A percentile compares a stretch with the other conserved stretches of the same genome.
These are phyloP conservation scores for Anacardium occidentale DNA, from an alignment of 345 rosid genomes.

Conservation along the genomic window DNA sequence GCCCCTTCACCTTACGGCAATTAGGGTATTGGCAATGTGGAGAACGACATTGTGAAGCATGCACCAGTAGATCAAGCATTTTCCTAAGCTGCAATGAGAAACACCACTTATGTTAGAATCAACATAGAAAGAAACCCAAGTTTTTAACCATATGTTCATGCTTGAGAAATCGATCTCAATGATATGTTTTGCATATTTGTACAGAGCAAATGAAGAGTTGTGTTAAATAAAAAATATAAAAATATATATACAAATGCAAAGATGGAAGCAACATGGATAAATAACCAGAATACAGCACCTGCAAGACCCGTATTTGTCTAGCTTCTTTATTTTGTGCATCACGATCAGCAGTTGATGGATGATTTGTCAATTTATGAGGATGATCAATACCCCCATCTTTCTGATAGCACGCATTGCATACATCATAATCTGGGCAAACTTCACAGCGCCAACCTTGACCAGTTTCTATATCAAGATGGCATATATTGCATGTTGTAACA, in stretches of 20 bases:
- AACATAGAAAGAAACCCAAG: not conserved
- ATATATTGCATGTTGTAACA: slow-evolving; percentile 84
- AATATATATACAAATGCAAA: not conserved
- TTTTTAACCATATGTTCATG: not conserved
- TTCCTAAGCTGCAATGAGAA: slow-evolving; percentile 75
- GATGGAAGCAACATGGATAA: not conserved
- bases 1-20: slow-evolving; percentile 95
- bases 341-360: slow-evolving; percentile 82
- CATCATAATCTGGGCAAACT: slow-evolving; percentile 93
- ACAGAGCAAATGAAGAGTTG: not conserved
- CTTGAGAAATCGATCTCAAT: slow-evolving; percentile 10
- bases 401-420: slow-evolving; percentile 82
- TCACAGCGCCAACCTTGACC: slow-evolving; percentile 99
- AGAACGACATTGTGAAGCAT: slow-evolving; percentile 90
- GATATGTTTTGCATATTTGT: not conserved
- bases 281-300: slow-evolving; percentile 41
- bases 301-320: slow-evolving; percentile 78
- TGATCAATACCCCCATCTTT: slow-evolving; percentile 80
- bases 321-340: slow-evolving; percentile 99
- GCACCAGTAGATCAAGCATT: slow-evolving; percentile 99
- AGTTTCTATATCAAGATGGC: slow-evolving; percentile 87
- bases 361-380: slow-evolving; percentile 95
- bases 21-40: slow-evolving; percentile 86
- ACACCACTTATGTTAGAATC: slow-evolving; percentile 15
- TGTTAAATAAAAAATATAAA: no score